Base-by-base conservation (phyloP, 2,329 filamentous ascomycete species). In the Nemania serpens region DNA sequence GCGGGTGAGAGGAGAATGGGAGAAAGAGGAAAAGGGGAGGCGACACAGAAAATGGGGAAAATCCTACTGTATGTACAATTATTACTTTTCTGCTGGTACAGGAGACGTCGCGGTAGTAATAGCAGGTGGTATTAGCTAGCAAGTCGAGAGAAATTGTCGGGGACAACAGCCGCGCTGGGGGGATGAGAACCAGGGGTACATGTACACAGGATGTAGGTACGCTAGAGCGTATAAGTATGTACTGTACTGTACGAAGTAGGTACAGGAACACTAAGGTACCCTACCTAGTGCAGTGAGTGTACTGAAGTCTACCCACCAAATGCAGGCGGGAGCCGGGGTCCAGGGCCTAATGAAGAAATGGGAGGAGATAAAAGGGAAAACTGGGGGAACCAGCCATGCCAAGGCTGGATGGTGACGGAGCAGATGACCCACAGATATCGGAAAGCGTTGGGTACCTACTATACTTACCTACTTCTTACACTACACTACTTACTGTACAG, bases 101-200 rank as follows among this genome's bases (percentile, higher is more conserved):
- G 53, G 61, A 64, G 61, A 62, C 55, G 64, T 65, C 51, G 57
- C 59, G 61, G 59, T 62, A 57, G 65, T 59, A 64, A 65, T 62
- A 62, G 53, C 50, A 66, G 64, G 66, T 69, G 64, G 61, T 71
- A 69, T 67, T 66, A 62, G 67, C 65, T 66, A 62, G 67, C 65
- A 68, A 65, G 67, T 68, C 67, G 70, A 70, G 70, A 72, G 70
- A 72, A 70, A 72, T 71, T 71, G 69, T 72, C 70, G 70, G 70
- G 70, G 68, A 64, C 67, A 63, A 66, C 58, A 64, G 55, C 63
- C 58, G 63, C 61, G 55, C 60, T 64, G 55, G 61, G 39, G 43
- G 56, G 55, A n/a, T 69, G 64, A 67, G 57, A 55, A 62, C 63
- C 47, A 55, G 59, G 68, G 66, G 60, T 61, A 58, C 60, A n/a